Evolutionary conservation across 2,329 filamentous ascomycete genomes (phyloP).

Genomic region (Neopestalotiopsis sp.): DNA sequence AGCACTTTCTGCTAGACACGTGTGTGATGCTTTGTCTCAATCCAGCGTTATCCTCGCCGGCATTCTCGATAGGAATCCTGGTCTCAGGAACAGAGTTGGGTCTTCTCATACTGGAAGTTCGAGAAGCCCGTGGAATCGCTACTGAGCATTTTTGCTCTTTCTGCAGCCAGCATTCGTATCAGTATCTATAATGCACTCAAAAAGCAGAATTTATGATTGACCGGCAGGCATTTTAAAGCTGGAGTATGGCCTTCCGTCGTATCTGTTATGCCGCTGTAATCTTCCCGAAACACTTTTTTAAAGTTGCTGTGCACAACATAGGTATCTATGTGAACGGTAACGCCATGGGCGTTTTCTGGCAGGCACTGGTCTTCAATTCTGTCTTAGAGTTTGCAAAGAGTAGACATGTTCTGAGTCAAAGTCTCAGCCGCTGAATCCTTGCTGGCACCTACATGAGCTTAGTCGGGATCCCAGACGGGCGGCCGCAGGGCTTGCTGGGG

Average conservation of each 20-base stretch:
- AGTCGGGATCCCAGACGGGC: constrained; percentile 12
- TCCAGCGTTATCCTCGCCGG: background rate
- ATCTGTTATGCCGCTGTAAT: constrained; percentile 10
- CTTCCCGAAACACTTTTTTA: constrained; percentile 19
- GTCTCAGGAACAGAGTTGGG: background rate
- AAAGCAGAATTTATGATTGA: background rate
- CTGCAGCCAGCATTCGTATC: constrained; percentile 1
- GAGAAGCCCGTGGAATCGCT: background rate
- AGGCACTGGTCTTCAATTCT: background rate
- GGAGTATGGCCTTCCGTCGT: background rate
- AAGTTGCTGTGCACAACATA: background rate
- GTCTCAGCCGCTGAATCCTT: constrained; percentile 21
- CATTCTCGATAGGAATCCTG: background rate
- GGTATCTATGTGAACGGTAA: background rate
- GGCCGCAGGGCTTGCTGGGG: constrained; percentile 16
- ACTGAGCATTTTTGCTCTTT: background rate
- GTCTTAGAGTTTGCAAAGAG: background rate
- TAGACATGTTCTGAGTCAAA: constrained; percentile 11
- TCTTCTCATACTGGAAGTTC: background rate
- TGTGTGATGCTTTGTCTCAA: constrained; percentile 16
- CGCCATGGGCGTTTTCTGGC: constrained; percentile 4
- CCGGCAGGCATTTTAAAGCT: background rate
- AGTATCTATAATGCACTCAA: background rate
- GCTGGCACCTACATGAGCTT: background rate
- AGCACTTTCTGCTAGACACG: constrained; percentile 12